These are phyloP conservation scores for Boletus vermiculosoides DNA, from an alignment of 768 basidiomycete species.

Conservation along the genomic window DNA sequence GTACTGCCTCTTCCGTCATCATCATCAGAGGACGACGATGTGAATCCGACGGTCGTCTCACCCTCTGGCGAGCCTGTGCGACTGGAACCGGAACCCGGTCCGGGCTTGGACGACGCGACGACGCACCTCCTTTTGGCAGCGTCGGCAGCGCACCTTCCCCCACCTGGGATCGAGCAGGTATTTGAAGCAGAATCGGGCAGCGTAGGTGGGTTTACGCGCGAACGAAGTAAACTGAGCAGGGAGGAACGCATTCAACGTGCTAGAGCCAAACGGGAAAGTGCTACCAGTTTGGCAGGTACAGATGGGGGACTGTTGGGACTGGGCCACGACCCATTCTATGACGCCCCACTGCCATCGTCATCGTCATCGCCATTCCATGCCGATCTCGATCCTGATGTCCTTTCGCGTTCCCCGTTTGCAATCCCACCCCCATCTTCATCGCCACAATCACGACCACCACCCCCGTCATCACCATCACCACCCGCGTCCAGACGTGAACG, in stretches of 20 bases:
- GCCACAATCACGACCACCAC: too few relatives aligned
- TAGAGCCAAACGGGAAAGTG: slow-evolving; percentile 43
- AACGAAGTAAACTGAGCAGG: slow-evolving; percentile 63
- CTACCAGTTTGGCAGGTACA: background rate
- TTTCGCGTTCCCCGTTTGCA: background rate
- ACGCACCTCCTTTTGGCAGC: slow-evolving; percentile 52
- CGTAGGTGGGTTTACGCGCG: slow-evolving; percentile 43
- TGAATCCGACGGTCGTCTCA: slow-evolving; percentile 7
- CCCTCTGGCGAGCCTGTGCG: slow-evolving; percentile 27
- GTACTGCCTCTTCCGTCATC: background rate
- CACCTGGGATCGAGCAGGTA: slow-evolving; percentile 76
- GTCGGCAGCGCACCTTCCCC: slow-evolving; percentile 55
- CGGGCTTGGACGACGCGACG: slow-evolving; percentile 51
- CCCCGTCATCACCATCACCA: too few relatives aligned
- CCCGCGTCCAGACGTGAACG: slow-evolving; percentile 35
- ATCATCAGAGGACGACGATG: background rate
- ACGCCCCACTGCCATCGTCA: background rate
- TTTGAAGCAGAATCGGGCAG: slow-evolving; percentile 62
- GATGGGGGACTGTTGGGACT: background rate
- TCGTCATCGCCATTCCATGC: background rate
- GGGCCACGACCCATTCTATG: background rate
- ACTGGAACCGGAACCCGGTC: background rate
- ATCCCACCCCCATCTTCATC: too few relatives aligned
- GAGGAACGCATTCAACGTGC: slow-evolving; percentile 70
- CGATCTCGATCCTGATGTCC: slow-evolving; percentile 16